These are phyloP conservation scores for Microcos paniculata DNA, from an alignment of 345 rosid genomes.

Conservation along the genomic window DNA sequence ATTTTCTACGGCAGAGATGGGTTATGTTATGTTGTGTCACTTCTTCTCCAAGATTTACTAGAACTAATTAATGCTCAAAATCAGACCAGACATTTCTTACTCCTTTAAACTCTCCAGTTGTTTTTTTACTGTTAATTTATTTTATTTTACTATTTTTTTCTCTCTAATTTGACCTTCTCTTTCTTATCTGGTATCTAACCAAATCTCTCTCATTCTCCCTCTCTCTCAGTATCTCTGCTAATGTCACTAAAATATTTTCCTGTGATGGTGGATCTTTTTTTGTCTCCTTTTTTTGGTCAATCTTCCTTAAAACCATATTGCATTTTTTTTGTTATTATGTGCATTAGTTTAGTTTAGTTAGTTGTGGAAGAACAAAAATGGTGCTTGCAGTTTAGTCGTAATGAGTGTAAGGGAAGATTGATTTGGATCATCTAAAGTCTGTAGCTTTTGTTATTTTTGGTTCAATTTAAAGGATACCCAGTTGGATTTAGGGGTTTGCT, in stretches of 20 bases:
- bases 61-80: slow-evolving; percentile 25
- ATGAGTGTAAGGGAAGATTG: slow-evolving; percentile 21
- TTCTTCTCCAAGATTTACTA: slow-evolving; percentile 18
- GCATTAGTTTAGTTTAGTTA: neutral
- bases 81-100: slow-evolving; percentile 24
- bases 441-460: slow-evolving; percentile 13
- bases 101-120: slow-evolving; percentile 6
- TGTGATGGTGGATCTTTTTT: slow-evolving; percentile 3
- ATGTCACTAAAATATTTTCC: slow-evolving; percentile 23
- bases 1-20: slow-evolving; percentile 16
- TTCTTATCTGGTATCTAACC: slow-evolving; percentile 8
- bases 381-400: slow-evolving; percentile 22
- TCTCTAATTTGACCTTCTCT: neutral
- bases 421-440: slow-evolving; percentile 11
- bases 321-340: neutral
- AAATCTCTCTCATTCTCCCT: slow-evolving; percentile 9
- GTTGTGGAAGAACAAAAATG: slow-evolving; percentile 2
- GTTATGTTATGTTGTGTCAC: slow-evolving; percentile 14
- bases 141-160: neutral
- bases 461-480: slow-evolving; percentile 25
- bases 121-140: neutral
- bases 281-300: neutral
- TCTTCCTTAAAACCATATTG: neutral
- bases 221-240: slow-evolving; percentile 22
- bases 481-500: slow-evolving; percentile 18